Conservation (phyloP, 75 land plant species). For the Pinus taeda region DNA sequence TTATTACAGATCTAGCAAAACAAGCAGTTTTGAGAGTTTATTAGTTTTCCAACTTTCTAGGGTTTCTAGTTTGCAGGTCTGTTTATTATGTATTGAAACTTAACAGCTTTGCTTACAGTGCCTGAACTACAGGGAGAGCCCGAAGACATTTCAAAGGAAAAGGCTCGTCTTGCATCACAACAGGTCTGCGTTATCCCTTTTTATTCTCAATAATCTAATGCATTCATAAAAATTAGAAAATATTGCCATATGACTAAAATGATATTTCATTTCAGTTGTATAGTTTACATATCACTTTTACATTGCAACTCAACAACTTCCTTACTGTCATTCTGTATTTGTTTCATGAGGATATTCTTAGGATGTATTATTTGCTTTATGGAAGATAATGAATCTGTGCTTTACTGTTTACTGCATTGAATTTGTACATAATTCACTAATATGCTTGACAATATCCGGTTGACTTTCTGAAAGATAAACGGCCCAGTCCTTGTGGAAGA, state of each 20-base stretch:
- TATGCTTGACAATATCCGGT: not conserved
- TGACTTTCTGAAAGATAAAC: constrained; percentile 57
- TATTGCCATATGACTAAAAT: not conserved
- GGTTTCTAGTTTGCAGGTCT: too few relatives aligned
- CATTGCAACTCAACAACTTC: not conserved
- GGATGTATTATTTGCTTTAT: not conserved
- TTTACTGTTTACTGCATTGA: not conserved
- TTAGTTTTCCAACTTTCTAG: too few relatives aligned
- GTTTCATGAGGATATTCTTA: not conserved
- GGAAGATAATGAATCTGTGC: not conserved
- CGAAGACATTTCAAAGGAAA: constrained; percentile 95
- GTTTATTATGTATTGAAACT: too few relatives aligned
- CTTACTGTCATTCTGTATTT: too few relatives aligned
- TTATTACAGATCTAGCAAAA: too few relatives aligned
- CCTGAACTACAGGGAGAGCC: constrained; percentile 99
- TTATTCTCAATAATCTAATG: not conserved
- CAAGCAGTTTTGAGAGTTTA: too few relatives aligned
- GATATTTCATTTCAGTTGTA: not conserved
- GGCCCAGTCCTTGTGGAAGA: constrained; percentile 98
- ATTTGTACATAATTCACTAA: not conserved
- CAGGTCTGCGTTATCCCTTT: constrained; percentile 33
- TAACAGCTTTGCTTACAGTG: constrained; percentile 34
- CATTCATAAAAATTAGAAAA: not conserved
- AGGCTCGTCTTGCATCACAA: constrained; percentile 87
- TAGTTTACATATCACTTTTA: not conserved